Base-by-base conservation (phyloP, 1,284 basidiomycete genomes). In the Xerocomus tenax region DNA sequence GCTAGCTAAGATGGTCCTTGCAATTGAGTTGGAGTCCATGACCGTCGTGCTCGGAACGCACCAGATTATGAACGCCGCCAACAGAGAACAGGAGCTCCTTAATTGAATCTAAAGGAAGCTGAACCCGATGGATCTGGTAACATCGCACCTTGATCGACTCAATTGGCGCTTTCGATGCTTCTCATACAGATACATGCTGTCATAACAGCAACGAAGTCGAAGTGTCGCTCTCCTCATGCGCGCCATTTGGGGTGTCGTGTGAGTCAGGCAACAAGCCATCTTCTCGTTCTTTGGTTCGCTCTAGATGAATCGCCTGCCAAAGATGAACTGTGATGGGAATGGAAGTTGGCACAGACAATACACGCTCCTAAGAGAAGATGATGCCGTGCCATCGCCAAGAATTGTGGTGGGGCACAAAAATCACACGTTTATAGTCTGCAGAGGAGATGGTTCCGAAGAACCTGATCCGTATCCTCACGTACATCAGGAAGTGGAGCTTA, bases 91-190 rank as follows among this genome's bases (percentile, higher is more conserved):
- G n/a, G 13, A n/a, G 45, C 10, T 38, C 25, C 18, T 47, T 47
- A 40, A 42, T 52, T 40, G 40, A 59, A 51, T 35, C 19, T 18
- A 36, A 23, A 32, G 23, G 39, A 43, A 48, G 47, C 25, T 15
- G n/a, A n/a, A 48, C 15, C 21, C 25, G 32, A 58, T 36, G 28
- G 8, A 58, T 58, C 47, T 47, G 19, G 42, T 49, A 48, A 50
- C 5, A 36, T 58, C 34, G 38, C 29, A 32, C 42, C 39, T 34
- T 16, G 44, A 58, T 61, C 49, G 29, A 41, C 19, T 16, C 12
- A 47, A 21, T 21, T 47, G 41, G 10, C 32, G 32, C 18, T 8
- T 23, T 46, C 8, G 45, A 40, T 29, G 35, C 41, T 44, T 48
- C 19, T 26, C 8, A 8, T 12, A 45, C 36, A 34, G 34, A 42